These are phyloP conservation scores for Hanseniaspora uvarum DNA, from an alignment of 1,139 yeast genomes.

Conservation along the genomic window DNA sequence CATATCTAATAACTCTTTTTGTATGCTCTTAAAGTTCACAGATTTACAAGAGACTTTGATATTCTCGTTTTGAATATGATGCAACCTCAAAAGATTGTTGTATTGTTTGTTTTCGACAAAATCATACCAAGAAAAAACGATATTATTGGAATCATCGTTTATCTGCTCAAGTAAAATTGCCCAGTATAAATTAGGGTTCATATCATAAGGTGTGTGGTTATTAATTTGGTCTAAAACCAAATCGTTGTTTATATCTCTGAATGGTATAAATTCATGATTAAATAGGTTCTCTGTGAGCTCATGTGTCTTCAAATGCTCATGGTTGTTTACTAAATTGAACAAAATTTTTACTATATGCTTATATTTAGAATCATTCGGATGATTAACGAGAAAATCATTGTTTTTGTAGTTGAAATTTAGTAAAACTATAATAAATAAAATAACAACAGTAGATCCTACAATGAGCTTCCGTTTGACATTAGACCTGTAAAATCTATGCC, in stretches of 20 bases:
- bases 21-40: constrained; percentile 1
- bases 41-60: background rate
- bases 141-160: background rate
- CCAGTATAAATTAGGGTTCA: constrained; percentile 13
- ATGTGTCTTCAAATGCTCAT: background rate
- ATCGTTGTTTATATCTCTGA: background rate
- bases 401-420: background rate
- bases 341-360: background rate
- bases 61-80: background rate
- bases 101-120: constrained; percentile 25
- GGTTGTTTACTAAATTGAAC: background rate
- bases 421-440: background rate
- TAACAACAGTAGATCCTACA: background rate
- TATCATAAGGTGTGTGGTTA: background rate
- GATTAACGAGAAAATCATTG: background rate
- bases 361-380: background rate
- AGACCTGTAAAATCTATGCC: background rate
- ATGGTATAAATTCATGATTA: constrained; percentile 3
- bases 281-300: constrained; percentile 1
- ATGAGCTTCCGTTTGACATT: background rate
- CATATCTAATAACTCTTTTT: constrained; percentile 18
- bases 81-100: constrained; percentile 21
- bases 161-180: background rate
- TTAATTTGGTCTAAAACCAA: background rate
- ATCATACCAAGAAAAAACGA: constrained; percentile 27